phyloP scores from a whole-genome alignment of 2,329 filamentous ascomycete genomes.

The Exserohilum rostratum region DNA sequence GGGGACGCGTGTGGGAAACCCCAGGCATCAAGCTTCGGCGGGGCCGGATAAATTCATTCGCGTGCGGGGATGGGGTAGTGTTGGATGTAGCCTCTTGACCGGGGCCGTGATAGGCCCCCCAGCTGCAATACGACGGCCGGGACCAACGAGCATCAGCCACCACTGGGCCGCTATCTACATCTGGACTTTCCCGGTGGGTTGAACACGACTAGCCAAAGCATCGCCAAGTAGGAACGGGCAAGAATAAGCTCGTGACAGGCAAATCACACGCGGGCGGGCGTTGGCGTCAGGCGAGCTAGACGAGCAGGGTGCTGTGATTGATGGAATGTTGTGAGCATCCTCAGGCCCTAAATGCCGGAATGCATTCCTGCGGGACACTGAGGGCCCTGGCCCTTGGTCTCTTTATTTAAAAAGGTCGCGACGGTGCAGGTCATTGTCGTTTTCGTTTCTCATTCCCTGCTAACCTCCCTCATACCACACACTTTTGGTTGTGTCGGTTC shows the following conservation, averaged over 20 bases:
- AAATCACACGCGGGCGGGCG: slow-evolving; percentile 19
- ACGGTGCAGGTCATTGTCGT: slow-evolving; percentile 7
- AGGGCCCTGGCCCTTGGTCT: slow-evolving; percentile 17
- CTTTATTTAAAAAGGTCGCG: slow-evolving; percentile 23
- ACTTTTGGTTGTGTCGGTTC: slow-evolving; percentile 17
- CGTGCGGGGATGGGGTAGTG: slow-evolving; percentile 6
- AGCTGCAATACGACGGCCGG: slow-evolving; percentile 9
- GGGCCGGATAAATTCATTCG: slow-evolving; percentile 8
- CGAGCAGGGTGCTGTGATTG: slow-evolving; percentile 25
- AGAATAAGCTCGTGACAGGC: slow-evolving; percentile 20
- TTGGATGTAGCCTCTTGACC: slow-evolving; percentile 18
- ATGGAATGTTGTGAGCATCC: slow-evolving; percentile 23
- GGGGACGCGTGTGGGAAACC: background rate
- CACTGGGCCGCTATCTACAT: slow-evolving; percentile 16
- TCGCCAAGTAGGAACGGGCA: slow-evolving; percentile 17
- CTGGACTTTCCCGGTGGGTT: slow-evolving; percentile 22
- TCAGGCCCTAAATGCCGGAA: slow-evolving; percentile 16
- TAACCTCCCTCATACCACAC: slow-evolving; percentile 19
- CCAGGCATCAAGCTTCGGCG: slow-evolving; percentile 3
- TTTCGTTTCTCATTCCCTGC: slow-evolving; percentile 26
- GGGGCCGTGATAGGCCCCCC: slow-evolving; percentile 22
- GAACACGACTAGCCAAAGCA: slow-evolving; percentile 26
- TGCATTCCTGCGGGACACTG: background rate
- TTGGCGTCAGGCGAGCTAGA: slow-evolving; percentile 22
- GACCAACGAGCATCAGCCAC: slow-evolving; percentile 19